phyloP scores from a whole-genome alignment of 176 grass and related monocot genomes.

The Luzula sylvatica region DNA sequence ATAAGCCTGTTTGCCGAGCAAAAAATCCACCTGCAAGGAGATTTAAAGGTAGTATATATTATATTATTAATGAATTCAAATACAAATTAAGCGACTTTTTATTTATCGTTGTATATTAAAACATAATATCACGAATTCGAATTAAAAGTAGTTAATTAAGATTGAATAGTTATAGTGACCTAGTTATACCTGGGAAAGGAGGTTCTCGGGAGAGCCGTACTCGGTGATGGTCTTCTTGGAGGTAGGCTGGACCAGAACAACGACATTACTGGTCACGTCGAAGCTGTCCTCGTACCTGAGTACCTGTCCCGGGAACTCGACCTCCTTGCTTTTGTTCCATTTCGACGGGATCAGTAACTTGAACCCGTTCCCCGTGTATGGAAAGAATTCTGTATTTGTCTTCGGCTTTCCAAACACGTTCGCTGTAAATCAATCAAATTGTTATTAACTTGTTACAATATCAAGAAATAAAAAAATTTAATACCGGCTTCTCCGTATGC shows the following conservation, averaged over 20 bases:
- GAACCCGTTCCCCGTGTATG: conserved; percentile 70
- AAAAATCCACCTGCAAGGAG: conserved; percentile 49
- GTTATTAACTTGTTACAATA: no score
- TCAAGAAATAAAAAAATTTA: background rate
- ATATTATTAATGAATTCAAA: background rate
- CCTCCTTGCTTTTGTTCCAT: conserved; percentile 94
- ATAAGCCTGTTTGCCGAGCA: conserved; percentile 70
- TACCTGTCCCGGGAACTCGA: conserved; percentile 80
- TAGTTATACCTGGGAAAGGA: conserved; percentile 41
- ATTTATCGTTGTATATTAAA: background rate
- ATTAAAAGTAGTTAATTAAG: background rate
- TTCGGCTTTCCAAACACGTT: conserved; percentile 90
- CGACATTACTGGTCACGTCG: conserved; percentile 70
- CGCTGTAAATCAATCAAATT: conserved; percentile 19
- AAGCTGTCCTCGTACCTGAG: conserved; percentile 96
- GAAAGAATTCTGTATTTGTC: conserved; percentile 56
- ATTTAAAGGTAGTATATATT: background rate
- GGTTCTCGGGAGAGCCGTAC: conserved; percentile 66
- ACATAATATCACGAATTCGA: background rate
- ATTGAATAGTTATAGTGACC: no score
- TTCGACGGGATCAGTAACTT: conserved; percentile 78
- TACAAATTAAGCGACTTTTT: background rate
- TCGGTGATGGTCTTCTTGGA: conserved; percentile 80
- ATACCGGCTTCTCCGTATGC: conserved; percentile 89
- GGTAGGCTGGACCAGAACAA: conserved; percentile 66